phyloP scores from a whole-genome alignment of 352 stramenopile genomes.

The Hyaloperonospora arabidopsidis region DNA sequence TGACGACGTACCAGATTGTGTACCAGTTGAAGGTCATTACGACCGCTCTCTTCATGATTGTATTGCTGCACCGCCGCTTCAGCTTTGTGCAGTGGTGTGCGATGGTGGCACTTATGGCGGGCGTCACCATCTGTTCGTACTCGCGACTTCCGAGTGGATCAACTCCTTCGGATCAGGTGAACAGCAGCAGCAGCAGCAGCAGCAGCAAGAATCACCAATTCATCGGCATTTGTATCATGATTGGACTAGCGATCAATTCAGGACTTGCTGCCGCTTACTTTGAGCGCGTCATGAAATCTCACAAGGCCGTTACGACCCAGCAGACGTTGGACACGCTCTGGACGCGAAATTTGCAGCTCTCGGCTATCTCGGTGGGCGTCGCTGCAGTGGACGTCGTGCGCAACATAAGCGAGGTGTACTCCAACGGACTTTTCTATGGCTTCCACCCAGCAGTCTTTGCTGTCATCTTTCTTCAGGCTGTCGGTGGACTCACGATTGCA shows the following conservation, averaged over 20 bases:
- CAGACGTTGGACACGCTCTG: constrained; percentile 81
- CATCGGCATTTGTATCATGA: constrained; percentile 72
- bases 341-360: constrained; percentile 80
- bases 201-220: constrained; percentile 40
- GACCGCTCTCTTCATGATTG: constrained; percentile 84
- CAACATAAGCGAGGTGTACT: constrained; percentile 50
- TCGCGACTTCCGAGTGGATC: constrained; percentile 44
- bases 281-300: constrained; percentile 82
- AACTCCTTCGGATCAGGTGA: constrained; percentile 13
- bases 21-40: constrained; percentile 90
- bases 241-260: constrained; percentile 77
- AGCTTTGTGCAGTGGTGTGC: constrained; percentile 76
- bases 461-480: constrained; percentile 77
- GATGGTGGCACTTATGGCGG: constrained; percentile 81
- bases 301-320: constrained; percentile 65
- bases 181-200: constrained; percentile 42
- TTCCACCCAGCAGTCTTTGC: constrained; percentile 68
- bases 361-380: constrained; percentile 70
- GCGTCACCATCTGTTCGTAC: constrained; percentile 81
- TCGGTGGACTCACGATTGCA: constrained; percentile 77
- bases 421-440: constrained; percentile 71
- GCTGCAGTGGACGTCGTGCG: constrained; percentile 65
- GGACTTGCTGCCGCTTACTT: constrained; percentile 83
- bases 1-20: constrained; percentile 86
- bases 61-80: constrained; percentile 80